These are phyloP conservation scores for Viola pubescens DNA, from an alignment of 441 rosid genomes.

Conservation along the genomic window DNA sequence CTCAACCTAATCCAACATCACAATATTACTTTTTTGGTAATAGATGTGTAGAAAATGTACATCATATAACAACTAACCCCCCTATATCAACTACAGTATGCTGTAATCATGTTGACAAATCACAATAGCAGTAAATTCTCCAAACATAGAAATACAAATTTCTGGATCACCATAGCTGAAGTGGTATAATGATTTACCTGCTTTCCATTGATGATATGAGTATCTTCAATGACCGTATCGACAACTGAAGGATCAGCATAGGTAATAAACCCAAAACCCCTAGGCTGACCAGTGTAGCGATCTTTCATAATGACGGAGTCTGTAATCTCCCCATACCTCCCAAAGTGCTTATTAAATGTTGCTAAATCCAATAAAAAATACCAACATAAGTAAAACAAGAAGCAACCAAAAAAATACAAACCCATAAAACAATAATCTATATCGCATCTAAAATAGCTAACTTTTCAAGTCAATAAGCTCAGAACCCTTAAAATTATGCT, in stretches of 20 bases:
- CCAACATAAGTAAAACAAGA: not conserved
- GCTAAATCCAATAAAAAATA: conserved; percentile 26
- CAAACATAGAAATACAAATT: not conserved
- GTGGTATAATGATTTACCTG: conserved; percentile 35
- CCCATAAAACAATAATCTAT: not conserved
- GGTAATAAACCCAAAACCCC: conserved; percentile 90
- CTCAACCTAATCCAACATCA: conserved; percentile 53
- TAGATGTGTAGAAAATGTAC: not conserved
- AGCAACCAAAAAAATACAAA: not conserved
- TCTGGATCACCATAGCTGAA: not conserved
- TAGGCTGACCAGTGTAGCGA: conserved; percentile 77
- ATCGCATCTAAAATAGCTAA: too few relatives aligned
- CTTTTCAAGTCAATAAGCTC: too few relatives aligned
- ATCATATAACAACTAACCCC: not conserved
- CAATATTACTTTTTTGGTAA: not conserved
- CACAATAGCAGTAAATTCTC: not conserved
- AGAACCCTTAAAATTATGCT: not conserved
- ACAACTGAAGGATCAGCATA: conserved; percentile 85
- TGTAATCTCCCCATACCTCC: conserved; percentile 72
- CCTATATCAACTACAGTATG: not conserved
- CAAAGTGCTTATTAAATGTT: conserved; percentile 70
- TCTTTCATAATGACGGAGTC: conserved; percentile 92
- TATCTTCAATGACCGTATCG: conserved; percentile 71
- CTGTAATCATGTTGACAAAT: too few relatives aligned
- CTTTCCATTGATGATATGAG: conserved; percentile 66